Conservation (phyloP, 225 moss, liverwort and hornwort species). For the Lunularia cruciata region DNA sequence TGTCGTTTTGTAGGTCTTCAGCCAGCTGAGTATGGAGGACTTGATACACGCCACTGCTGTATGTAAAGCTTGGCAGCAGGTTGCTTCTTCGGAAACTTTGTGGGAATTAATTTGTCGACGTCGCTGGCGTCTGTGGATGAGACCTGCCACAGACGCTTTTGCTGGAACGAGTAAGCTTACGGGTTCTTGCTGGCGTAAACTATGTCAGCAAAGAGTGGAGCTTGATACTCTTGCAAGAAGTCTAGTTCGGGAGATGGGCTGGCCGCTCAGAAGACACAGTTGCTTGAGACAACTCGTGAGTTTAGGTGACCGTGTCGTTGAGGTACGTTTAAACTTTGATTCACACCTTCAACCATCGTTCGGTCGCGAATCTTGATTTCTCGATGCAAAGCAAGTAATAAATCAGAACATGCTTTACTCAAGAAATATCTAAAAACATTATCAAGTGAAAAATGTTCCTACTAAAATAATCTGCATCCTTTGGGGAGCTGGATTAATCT, state of each 20-base stretch:
- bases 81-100: constrained; percentile 50
- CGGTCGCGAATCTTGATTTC: too few species aligned
- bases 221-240: constrained; percentile 43
- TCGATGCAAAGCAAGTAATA: too few species aligned
- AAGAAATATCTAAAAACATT: too few species aligned
- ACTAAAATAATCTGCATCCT: too few species aligned
- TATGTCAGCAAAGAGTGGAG: constrained; percentile 50
- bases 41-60: constrained; percentile 49
- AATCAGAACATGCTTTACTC: too few species aligned
- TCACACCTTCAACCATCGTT: too few species aligned
- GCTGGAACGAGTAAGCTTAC: constrained; percentile 35
- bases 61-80: constrained; percentile 57
- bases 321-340: constrained; percentile 37
- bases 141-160: constrained; percentile 26
- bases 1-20: constrained; percentile 47
- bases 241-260: constrained; percentile 49
- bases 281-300: constrained; percentile 41
- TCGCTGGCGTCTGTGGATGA: constrained; percentile 53
- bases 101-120: constrained; percentile 60
- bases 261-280: constrained; percentile 51
- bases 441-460: too few species aligned
- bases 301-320: constrained; percentile 55
- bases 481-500: too few species aligned
- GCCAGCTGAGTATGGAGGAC: constrained; percentile 52
- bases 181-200: constrained; percentile 40